Base-by-base conservation (phyloP, 148 eudicot genomes). In the Cornus florida region DNA sequence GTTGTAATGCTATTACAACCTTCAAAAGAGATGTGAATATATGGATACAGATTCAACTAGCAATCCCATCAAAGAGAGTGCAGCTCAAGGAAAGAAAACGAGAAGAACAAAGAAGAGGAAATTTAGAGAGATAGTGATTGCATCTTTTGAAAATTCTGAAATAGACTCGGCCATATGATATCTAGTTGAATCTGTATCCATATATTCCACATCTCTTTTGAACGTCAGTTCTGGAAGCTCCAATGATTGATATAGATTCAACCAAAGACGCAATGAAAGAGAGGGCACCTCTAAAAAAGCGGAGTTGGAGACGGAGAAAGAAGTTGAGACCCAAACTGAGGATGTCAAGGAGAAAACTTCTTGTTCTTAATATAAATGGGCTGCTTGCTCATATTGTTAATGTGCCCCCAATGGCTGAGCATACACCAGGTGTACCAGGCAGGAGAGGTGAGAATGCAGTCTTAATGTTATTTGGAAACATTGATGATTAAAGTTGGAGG, bases 351-450 rank as follows among this genome's bases (percentile, higher is more conserved):
- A 88, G 83, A 86, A 96, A 91, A 77, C 99, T 96, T 85, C 91
- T 96, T 72, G 75, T 96, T 59, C 98, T 96, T 86, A 98, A 96
- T 80, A 80, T 96, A 35, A 96, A 94, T 87, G 99, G 99, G 70
- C 79, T 96, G 38, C 88, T 96, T 80, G 99, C 95, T 41, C 90
- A 93, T 81, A 89, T 95, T 67, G 87, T 93, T 80, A 77, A 62
- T 81, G 92, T 91, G 71, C 90, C 90, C 64, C 94, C 91, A 48
- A 88, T 82, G 84, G 85, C 82, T 87, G 73, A 80, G 86, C 89
- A 19, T 93, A 91, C 80, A 88, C 28, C 82, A 78, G 87, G 73
- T 74, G 87, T 95, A 56, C 75, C 81, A 20, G 85, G 94, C 78
- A 88, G 93, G 39, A 97, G 96, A 85, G 86, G 98, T 95, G 57